Percentiles rank a stretch among this genome's conserved stretches.
Conservation (phyloP, 2,329 filamentous ascomycete species). For the Colletotrichum paranaense region DNA sequence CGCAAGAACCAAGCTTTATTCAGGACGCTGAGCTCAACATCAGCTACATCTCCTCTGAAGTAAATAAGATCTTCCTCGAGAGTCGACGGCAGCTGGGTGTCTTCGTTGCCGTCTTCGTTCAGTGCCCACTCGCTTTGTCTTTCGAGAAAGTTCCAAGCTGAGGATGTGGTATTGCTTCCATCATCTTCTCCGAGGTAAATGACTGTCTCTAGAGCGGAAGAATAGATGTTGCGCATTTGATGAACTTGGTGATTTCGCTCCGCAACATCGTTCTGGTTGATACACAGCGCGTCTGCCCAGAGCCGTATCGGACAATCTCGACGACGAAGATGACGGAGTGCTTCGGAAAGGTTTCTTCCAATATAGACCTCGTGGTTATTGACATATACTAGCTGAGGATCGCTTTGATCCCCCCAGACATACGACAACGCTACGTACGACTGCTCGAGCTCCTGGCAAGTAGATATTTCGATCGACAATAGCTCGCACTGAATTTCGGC, state of each 20-base stretch:
- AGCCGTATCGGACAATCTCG: neutral
- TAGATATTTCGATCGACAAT: neutral
- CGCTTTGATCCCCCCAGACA: neutral
- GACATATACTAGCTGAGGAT: neutral
- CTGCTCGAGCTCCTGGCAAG: neutral
- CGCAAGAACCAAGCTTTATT: neutral
- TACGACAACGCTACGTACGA: neutral
- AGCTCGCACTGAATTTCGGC: neutral
- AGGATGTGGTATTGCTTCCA: neutral
- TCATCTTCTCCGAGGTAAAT: neutral
- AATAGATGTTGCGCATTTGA: neutral
- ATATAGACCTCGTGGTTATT: neutral
- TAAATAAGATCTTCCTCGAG: neutral
- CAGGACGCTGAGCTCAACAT: neutral
- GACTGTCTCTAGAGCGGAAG: neutral
- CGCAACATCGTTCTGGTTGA: neutral
- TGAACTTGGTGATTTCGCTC: neutral
- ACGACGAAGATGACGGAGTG: neutral
- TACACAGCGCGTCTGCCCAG: neutral
- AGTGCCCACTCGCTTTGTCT: neutral
- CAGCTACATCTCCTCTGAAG: neutral
- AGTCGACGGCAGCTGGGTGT: neutral
- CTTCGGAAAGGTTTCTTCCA: neutral
- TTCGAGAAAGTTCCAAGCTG: neutral
- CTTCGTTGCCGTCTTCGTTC: neutral